Conservation (phyloP, 2,329 filamentous ascomycete genomes). For the Chaetomium strumarium region DNA sequence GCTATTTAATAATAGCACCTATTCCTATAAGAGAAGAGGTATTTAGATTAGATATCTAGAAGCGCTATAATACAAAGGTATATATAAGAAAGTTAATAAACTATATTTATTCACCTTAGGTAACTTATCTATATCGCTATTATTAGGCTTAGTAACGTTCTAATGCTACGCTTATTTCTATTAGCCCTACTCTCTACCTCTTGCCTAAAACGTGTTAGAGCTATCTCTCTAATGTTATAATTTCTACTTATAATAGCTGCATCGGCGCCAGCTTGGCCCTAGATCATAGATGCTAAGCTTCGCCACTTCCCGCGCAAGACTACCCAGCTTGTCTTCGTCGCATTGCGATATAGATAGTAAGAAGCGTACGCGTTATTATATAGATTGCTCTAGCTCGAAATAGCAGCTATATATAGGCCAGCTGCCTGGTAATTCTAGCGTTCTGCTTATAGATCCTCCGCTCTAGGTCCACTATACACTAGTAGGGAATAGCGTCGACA, state of each 20-base stretch:
- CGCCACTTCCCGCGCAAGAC: constrained; percentile 9
- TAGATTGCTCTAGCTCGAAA: constrained; percentile 8
- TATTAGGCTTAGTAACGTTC: constrained; percentile 1
- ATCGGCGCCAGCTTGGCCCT: constrained; percentile 1
- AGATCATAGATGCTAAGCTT: constrained; percentile 7
- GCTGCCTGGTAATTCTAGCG: not conserved
- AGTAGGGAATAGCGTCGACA: not conserved
- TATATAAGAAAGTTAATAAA: constrained; percentile 2
- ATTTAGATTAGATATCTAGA: no score
- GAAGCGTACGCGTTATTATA: constrained; percentile 9
- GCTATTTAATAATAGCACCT: no score
- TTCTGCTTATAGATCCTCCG: constrained; percentile 5
- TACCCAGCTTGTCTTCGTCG: constrained; percentile 4
- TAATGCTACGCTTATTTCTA: not conserved
- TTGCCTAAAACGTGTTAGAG: constrained; percentile 7
- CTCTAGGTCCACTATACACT: not conserved
- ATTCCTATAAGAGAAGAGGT: no score
- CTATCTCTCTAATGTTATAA: not conserved
- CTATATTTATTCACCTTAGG: constrained; percentile 1
- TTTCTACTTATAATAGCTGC: constrained; percentile 8
- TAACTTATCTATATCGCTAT: not conserved
- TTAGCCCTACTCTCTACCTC: not conserved
- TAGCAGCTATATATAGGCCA: not conserved
- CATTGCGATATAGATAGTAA: constrained; percentile 7
- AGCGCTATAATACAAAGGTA: no score